Evolutionary conservation across 1,139 yeast genomes (phyloP).

Genomic region (Nakaseomyces bracarensis): DNA sequence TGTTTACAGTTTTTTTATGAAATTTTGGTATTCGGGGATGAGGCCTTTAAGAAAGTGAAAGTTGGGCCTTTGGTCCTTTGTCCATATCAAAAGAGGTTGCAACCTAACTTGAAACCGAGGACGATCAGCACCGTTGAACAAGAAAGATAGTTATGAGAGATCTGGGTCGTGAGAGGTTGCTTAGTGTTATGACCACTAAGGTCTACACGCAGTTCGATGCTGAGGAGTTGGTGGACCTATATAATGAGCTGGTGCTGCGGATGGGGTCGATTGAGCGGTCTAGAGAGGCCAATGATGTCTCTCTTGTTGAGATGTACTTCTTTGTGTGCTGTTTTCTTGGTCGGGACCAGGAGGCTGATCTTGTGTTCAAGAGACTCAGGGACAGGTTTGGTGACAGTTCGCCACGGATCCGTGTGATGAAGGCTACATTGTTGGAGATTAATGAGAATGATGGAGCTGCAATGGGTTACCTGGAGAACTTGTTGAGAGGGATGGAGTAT

Average conservation of each 20-base stretch:
- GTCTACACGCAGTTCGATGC: conserved; percentile 37
- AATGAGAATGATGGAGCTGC: conserved; percentile 24
- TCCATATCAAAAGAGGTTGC: no score
- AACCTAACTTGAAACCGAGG: no score
- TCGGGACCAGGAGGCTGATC: conserved; percentile 64
- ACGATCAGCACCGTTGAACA: no score
- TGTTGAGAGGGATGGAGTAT: conserved; percentile 27
- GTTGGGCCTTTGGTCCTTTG: no score
- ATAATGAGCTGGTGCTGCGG: conserved; percentile 31
- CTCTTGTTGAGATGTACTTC: conserved; percentile 64
- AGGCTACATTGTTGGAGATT: conserved; percentile 26
- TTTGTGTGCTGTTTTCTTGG: conserved; percentile 55
- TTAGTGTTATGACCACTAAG: conserved; percentile 33
- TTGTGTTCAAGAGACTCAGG: conserved; percentile 49
- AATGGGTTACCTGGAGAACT: conserved; percentile 25
- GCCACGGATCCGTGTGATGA: conserved; percentile 26
- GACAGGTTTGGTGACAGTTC: conserved; percentile 54
- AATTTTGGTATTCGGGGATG: no score
- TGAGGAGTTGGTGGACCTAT: conserved; percentile 31
- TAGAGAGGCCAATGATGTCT: conserved; percentile 45
- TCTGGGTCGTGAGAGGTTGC: conserved; percentile 5
- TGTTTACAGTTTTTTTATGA: no score
- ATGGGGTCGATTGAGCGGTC: conserved; percentile 19
- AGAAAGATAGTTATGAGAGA: no score
- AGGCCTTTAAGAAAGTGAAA: no score